These are phyloP conservation scores for Xylariaceae sp. DNA, from an alignment of 2,329 filamentous ascomycete genomes.

Conservation along the genomic window DNA sequence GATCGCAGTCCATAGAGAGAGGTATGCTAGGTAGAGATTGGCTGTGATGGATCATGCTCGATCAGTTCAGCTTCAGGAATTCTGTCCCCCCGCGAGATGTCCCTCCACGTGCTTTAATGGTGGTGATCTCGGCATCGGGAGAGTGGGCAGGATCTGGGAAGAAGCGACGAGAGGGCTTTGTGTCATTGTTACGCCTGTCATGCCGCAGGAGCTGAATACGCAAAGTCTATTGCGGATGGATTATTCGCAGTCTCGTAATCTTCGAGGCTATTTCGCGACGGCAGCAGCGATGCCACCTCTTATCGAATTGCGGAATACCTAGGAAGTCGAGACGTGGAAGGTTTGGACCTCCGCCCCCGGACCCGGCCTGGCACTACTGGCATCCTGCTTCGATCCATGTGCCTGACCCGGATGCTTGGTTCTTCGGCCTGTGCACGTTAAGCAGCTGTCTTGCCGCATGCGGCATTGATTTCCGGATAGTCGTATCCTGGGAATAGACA, in stretches of 20 bases:
- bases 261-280: no score
- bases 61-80: no score
- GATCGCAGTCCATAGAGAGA: no score
- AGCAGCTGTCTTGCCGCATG: no score
- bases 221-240: neutral
- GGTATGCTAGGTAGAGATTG: neutral
- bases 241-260: neutral
- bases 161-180: neutral
- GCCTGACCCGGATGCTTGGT: neutral
- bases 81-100: conserved; percentile 5
- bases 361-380: no score
- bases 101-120: conserved; percentile 1
- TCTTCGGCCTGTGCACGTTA: neutral
- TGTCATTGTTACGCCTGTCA: neutral
- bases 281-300: no score
- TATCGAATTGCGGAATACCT: no score
- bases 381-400: neutral
- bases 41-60: neutral
- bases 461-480: no score
- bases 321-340: no score
- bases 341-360: no score
- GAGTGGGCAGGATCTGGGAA: neutral
- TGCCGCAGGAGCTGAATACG: neutral
- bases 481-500: no score
- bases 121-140: neutral